Conservation (phyloP, 805 yeast genomes). For the Candida coquimbonensis region DNA sequence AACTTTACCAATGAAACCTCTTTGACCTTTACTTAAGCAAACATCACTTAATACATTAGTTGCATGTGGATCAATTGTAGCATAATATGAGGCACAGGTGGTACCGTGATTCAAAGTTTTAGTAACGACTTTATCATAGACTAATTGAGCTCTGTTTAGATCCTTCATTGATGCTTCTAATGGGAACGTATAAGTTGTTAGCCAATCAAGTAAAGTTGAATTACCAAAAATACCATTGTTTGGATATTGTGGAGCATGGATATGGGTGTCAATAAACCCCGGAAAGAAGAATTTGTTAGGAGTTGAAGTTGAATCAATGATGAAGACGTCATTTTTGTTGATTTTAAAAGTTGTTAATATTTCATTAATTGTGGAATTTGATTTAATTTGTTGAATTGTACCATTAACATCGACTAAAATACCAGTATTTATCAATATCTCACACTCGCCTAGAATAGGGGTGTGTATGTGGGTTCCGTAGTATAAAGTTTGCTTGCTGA, state of each 20-base stretch:
- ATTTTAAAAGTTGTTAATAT: conserved; percentile 6
- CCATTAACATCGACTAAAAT: conserved; percentile 56
- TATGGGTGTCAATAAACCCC: conserved; percentile 77
- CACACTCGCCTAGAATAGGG: conserved; percentile 49
- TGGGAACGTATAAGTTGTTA: conserved; percentile 82
- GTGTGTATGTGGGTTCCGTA: conserved; percentile 73
- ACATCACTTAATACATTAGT: conserved; percentile 72
- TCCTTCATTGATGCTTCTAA: conserved; percentile 65
- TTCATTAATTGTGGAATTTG: conserved; percentile 5
- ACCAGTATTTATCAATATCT: conserved; percentile 47
- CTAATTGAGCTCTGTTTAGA: conserved; percentile 43
- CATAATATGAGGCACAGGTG: conserved; percentile 86
- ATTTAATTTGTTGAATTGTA: conserved; percentile 24
- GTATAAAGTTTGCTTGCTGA: conserved; percentile 23
- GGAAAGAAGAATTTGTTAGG: conserved; percentile 63
- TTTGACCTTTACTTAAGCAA: conserved; percentile 62
- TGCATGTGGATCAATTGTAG: conserved; percentile 76
- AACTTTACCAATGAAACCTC: conserved; percentile 88
- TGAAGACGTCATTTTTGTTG: conserved; percentile 20
- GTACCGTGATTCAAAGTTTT: conserved; percentile 78
- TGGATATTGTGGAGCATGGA: conserved; percentile 82
- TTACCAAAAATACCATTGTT: conserved; percentile 80
- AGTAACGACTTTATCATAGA: conserved; percentile 61
- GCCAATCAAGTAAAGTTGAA: conserved; percentile 84
- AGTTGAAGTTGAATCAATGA: conserved; percentile 30